These are phyloP conservation scores for Saccharomycopsis javanensis DNA, from an alignment of 805 yeast genomes.

Conservation along the genomic window DNA sequence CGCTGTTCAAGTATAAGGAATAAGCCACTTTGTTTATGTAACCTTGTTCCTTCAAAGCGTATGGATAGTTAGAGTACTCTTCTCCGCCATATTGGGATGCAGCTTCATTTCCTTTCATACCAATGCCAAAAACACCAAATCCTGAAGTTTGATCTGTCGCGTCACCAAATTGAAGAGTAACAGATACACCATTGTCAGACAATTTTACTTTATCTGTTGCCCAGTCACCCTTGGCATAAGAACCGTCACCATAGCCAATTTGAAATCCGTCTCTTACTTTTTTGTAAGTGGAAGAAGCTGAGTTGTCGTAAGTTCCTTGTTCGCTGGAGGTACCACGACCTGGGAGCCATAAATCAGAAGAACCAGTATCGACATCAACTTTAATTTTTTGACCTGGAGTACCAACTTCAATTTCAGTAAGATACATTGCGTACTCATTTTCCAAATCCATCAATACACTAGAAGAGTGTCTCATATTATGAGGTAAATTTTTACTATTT, in stretches of 20 bases:
- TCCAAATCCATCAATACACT: constrained; percentile 20
- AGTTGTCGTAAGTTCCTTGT: constrained; percentile 21
- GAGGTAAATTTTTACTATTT: neutral
- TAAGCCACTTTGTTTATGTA: constrained; percentile 32
- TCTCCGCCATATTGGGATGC: neutral
- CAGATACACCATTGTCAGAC: constrained; percentile 12
- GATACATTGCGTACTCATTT: constrained; percentile 35
- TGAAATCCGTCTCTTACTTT: constrained; percentile 28
- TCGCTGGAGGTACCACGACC: constrained; percentile 20
- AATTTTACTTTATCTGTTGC: constrained; percentile 11
- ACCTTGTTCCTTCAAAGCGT: constrained; percentile 31
- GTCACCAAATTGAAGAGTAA: constrained; percentile 12
- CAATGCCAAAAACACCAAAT: constrained; percentile 12
- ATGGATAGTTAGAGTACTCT: constrained; percentile 24
- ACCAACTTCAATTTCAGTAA: constrained; percentile 36
- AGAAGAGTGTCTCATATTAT: neutral
- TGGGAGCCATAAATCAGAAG: constrained; percentile 41
- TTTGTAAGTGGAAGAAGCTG: constrained; percentile 20
- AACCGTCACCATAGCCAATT: constrained; percentile 39
- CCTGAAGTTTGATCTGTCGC: constrained; percentile 15
- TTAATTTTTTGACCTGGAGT: constrained; percentile 33
- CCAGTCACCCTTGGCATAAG: constrained; percentile 41
- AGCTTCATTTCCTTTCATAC: constrained; percentile 13
- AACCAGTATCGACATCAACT: constrained; percentile 40
- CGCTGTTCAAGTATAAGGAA: constrained; percentile 36